Percentiles rank a stretch among this genome's conserved stretches.
These are phyloP conservation scores for Lactarius indigo DNA, from an alignment of 768 basidiomycete species.

Conservation along the genomic window DNA sequence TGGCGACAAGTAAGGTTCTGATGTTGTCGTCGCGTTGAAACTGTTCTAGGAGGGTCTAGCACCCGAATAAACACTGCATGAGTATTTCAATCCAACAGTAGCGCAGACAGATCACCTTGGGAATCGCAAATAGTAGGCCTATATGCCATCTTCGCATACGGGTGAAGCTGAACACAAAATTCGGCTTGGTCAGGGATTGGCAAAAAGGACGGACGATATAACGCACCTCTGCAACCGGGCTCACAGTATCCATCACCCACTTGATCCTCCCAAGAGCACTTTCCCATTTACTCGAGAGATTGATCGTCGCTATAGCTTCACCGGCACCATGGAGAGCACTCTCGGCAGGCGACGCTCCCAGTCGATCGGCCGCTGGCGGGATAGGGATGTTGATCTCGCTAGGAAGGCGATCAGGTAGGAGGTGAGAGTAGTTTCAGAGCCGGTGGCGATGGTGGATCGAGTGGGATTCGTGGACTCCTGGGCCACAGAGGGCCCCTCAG, in stretches of 20 bases:
- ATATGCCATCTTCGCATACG: not conserved
- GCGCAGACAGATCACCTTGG: not conserved
- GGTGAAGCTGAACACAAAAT: not conserved
- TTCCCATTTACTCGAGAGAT: not conserved
- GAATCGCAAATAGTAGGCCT: not conserved
- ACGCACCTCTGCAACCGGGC: not conserved
- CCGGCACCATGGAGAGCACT: not conserved
- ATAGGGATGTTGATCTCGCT: not conserved
- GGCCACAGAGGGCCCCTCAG: not conserved
- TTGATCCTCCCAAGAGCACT: not conserved
- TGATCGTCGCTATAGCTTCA: not conserved
- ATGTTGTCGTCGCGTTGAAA: not conserved
- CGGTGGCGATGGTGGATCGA: not conserved
- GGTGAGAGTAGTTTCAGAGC: not conserved
- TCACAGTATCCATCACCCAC: not conserved
- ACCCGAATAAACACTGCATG: not conserved
- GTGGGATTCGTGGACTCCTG: not conserved
- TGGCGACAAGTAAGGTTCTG: not conserved
- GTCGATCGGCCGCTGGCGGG: not conserved
- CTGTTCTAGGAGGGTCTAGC: not conserved
- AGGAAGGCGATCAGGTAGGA: not conserved
- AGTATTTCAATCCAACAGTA: not conserved
- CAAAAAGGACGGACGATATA: not conserved
- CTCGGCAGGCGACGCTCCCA: not conserved
- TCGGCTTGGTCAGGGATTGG: not conserved